A percentile compares a stretch with the other conserved stretches of the same genome.
These are phyloP conservation scores for Strobilomyces confusus DNA, from an alignment of 768 basidiomycete genomes.

Conservation along the genomic window DNA sequence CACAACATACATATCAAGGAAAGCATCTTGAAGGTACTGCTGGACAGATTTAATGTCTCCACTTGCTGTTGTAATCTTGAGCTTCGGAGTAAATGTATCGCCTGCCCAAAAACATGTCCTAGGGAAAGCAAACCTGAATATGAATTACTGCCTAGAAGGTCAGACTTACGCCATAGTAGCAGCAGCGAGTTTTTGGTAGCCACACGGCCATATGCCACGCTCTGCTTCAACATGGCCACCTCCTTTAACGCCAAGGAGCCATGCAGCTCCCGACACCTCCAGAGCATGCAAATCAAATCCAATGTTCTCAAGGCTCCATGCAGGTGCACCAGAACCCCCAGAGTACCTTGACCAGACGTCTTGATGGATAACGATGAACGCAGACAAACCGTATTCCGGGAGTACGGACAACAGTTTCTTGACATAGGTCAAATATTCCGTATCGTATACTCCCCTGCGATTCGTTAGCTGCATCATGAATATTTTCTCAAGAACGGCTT, in stretches of 20 bases:
- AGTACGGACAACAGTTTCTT: slow-evolving; percentile 62
- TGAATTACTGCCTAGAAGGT: slow-evolving; percentile 1
- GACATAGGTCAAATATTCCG: slow-evolving; percentile 78
- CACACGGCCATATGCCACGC: slow-evolving; percentile 87
- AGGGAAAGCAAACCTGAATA: background rate
- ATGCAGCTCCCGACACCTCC: slow-evolving; percentile 83
- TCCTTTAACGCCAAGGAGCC: slow-evolving; percentile 75
- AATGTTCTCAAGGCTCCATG: slow-evolving; percentile 85
- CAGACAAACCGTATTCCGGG: slow-evolving; percentile 66
- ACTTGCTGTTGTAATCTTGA: slow-evolving; percentile 46
- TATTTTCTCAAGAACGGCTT: slow-evolving; percentile 32
- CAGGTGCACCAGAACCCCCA: slow-evolving; percentile 94
- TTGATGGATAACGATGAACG: slow-evolving; percentile 84
- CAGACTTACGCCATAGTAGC: slow-evolving; percentile 82
- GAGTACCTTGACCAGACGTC: slow-evolving; percentile 95
- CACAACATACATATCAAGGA: slow-evolving; percentile 70
- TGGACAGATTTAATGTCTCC: slow-evolving; percentile 65
- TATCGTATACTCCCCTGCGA: slow-evolving; percentile 76
- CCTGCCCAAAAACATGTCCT: slow-evolving; percentile 96
- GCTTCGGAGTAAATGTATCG: slow-evolving; percentile 76
- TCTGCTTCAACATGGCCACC: slow-evolving; percentile 75
- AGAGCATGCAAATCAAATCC: slow-evolving; percentile 82
- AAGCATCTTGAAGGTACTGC: slow-evolving; percentile 76
- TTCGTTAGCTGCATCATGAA: background rate
- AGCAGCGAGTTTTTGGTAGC: slow-evolving; percentile 90